phyloP scores from a whole-genome alignment of 306 rosid genomes.

The Trifolium fragiferum region DNA sequence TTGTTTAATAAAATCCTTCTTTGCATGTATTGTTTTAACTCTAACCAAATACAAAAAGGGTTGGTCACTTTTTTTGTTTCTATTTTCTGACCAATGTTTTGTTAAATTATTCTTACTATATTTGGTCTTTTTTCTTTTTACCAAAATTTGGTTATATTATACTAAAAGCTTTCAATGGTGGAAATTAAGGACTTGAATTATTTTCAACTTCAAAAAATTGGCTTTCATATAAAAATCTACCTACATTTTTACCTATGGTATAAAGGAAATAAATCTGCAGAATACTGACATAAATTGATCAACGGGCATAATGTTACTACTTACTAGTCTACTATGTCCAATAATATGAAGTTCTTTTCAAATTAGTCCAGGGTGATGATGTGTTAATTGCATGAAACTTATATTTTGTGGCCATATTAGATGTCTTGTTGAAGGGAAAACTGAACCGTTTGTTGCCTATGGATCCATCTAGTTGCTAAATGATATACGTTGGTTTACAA shows the following conservation, averaged over 20 bases:
- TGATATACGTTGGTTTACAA: background rate
- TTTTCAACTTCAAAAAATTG: background rate
- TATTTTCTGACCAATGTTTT: background rate
- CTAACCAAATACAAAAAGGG: background rate
- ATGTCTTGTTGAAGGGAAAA: background rate
- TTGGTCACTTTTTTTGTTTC: conserved; percentile 1
- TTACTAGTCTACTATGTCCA: background rate
- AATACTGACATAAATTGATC: background rate
- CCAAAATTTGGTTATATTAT: background rate
- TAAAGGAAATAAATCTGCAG: background rate
- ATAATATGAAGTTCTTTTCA: background rate
- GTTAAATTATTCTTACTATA: background rate
- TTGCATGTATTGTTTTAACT: conserved; percentile 23
- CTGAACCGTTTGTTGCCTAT: background rate
- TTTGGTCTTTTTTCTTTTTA: background rate
- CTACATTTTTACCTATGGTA: background rate
- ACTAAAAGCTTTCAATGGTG: background rate
- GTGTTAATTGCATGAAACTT: background rate
- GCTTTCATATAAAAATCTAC: background rate
- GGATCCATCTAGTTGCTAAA: background rate
- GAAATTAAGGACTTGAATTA: background rate
- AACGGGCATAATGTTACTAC: background rate
- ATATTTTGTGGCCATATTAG: background rate
- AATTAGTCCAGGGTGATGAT: background rate
- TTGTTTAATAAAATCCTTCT: conserved; percentile 14